A percentile compares a stretch with the other conserved stretches of the same genome.
Conservation (phyloP, 163 green algal genomes). For the Scenedesmus sp. region DNA sequence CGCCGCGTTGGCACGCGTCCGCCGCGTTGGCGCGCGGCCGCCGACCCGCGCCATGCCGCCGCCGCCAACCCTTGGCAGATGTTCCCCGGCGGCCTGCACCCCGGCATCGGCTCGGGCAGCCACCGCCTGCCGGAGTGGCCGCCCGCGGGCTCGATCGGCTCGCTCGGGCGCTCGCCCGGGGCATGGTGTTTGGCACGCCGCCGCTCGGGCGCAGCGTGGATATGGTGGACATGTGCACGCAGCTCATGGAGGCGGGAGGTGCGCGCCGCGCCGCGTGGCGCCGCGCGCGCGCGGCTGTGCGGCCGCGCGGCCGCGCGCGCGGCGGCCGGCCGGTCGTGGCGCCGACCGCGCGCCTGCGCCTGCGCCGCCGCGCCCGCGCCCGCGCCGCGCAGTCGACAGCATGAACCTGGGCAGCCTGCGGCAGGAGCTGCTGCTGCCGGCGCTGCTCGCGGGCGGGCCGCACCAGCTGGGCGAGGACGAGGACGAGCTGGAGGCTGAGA, state of each 20-base stretch:
- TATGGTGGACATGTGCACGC: constrained; percentile 79
- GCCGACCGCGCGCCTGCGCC: too few species aligned
- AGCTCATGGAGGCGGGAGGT: constrained; percentile 76
- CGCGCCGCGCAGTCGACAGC: constrained; percentile 19
- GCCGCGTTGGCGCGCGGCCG: not conserved
- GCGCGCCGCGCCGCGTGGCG: constrained; percentile 2
- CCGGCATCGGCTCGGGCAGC: not conserved
- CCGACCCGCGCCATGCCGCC: not conserved
- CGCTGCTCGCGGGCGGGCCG: not conserved
- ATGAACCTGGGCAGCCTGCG: constrained; percentile 73
- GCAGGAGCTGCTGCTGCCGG: constrained; percentile 58
- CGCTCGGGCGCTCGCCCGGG: not conserved
- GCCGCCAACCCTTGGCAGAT: not conserved
- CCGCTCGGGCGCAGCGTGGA: constrained; percentile 78
- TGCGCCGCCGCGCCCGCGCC: not conserved
- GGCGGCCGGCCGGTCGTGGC: too few species aligned
- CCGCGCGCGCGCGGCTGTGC: too few species aligned
- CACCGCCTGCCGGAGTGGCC: constrained; percentile 52
- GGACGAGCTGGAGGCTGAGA: constrained; percentile 34
- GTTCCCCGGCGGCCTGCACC: constrained; percentile 9
- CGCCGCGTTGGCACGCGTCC: too few species aligned
- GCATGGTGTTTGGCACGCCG: constrained; percentile 52
- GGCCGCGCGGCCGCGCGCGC: too few species aligned
- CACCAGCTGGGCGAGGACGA: constrained; percentile 19
- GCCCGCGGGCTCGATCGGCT: constrained; percentile 41